Evolutionary conservation across 2,329 filamentous ascomycete genomes (phyloP).

Genomic region (Botryotinia calthae): DNA sequence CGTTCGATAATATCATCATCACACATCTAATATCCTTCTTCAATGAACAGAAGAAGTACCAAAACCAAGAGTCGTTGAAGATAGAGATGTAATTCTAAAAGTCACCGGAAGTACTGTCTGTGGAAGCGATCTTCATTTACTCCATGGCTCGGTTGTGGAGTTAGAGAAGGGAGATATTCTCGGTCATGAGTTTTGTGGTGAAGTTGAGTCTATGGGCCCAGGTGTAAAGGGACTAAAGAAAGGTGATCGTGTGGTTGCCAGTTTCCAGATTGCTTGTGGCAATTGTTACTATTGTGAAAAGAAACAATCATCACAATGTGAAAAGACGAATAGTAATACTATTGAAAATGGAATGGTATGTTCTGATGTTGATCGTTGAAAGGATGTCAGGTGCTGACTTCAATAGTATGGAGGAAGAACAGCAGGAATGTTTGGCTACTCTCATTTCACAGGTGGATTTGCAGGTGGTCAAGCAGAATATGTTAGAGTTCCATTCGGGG

Average conservation of each 20-base stretch:
- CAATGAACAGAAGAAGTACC: slow-evolving; percentile 54
- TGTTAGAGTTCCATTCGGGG: slow-evolving; percentile 74
- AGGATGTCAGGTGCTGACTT: not conserved
- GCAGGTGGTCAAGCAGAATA: slow-evolving; percentile 87
- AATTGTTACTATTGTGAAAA: slow-evolving; percentile 75
- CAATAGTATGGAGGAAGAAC: slow-evolving; percentile 67
- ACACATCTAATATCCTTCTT: not conserved
- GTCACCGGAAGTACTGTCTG: slow-evolving; percentile 52
- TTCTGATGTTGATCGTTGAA: not conserved
- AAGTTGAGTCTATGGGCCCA: slow-evolving; percentile 49
- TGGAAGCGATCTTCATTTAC: slow-evolving; percentile 41
- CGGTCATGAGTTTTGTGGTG: slow-evolving; percentile 53
- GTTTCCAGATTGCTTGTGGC: slow-evolving; percentile 78
- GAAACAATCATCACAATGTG: slow-evolving; percentile 76
- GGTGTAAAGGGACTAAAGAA: slow-evolving; percentile 52
- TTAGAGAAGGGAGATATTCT: slow-evolving; percentile 53
- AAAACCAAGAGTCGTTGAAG: slow-evolving; percentile 70
- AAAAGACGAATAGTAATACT: slow-evolving; percentile 73
- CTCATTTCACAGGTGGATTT: slow-evolving; percentile 81
- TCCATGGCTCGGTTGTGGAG: slow-evolving; percentile 44
- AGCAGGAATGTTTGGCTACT: slow-evolving; percentile 71
- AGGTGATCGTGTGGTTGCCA: slow-evolving; percentile 74
- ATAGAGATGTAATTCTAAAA: slow-evolving; percentile 74
- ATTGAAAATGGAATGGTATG: slow-evolving; percentile 62
- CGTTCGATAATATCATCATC: not conserved